Base-by-base conservation (phyloP, 2,329 filamentous ascomycete species). In the Microdochium bolleyi region DNA sequence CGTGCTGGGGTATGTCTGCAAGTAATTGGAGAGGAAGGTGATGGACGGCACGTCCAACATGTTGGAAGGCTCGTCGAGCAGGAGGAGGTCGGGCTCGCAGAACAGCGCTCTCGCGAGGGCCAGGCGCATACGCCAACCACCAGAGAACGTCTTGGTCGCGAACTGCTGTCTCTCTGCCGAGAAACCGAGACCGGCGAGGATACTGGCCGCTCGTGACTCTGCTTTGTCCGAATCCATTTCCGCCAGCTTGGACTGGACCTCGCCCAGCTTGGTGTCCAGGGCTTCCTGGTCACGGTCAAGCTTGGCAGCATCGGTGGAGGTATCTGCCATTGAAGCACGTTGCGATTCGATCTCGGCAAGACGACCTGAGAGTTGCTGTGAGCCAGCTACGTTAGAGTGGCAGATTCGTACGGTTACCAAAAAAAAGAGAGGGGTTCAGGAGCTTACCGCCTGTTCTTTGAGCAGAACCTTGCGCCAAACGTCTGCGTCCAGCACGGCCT, bases 1-100 rank as follows among this genome's bases (percentile, higher is more conserved):
- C 2, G 94, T 97, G 71, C 90, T 96, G 38, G 92, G 92, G 67
- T 99, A 99, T 49, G 77, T 78, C 70, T 96, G 92, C 9, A 99
- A 86, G 67, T 99, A 99, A 65, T 92, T 92, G 49, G 92, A 88
- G 68, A 99, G 81, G 82, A 97, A 99, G 53, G 94, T 95, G 66
- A 99, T 97, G 24, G 94, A 97, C n/a, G 94, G 94, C 54, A 99
- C 94, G 73, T 97, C 94, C 89, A 99, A 91, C 92, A 97, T 97
- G 84, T 97, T 97, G 53, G 92, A 97, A 74, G 94, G 94, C 84
- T 99, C 94, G 76, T 99, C 94, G 61, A 99, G 90, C 68, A 99
- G 80, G 55, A 99, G 75, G 51, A 99, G 77, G 72, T 99, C 94
- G 46, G 94, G 94, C 69, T 99, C 94, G 74, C 94, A 99, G 77